phyloP scores from a whole-genome alignment of 306 rosid species.

The Elaeagnus macrophylla region DNA sequence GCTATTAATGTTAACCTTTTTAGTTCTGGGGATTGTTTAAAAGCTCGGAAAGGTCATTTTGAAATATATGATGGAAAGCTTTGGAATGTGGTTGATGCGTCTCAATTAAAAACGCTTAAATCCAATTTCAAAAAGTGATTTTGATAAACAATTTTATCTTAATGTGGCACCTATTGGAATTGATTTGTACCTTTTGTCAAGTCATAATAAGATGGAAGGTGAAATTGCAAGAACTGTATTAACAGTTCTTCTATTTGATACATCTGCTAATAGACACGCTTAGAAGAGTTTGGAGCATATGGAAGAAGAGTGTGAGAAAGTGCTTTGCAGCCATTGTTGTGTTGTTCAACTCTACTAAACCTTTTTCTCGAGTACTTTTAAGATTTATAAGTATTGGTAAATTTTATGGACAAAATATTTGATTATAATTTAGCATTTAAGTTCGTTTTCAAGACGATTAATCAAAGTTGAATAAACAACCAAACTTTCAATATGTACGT shows the following conservation, averaged over 20 bases:
- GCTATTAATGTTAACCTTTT: constrained; percentile 17
- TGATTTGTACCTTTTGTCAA: constrained; percentile 18
- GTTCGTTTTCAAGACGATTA: no score
- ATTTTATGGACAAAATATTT: no score
- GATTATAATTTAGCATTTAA: no score
- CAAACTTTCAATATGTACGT: no score
- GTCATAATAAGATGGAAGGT: constrained; percentile 9
- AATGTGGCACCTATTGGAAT: constrained; percentile 25
- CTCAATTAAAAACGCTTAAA: constrained; percentile 10
- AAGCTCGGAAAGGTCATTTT: constrained; percentile 28
- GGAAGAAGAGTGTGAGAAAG: constrained; percentile 18
- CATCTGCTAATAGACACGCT: background rate
- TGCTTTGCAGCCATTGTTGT: constrained; percentile 26
- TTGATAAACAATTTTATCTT: constrained; percentile 6
- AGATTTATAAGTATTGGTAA: no score
- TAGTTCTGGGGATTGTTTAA: constrained; percentile 26
- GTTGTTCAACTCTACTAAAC: no score
- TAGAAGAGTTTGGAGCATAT: constrained; percentile 26
- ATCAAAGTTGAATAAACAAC: no score
- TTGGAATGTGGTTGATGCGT: constrained; percentile 30
- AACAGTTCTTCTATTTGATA: constrained; percentile 24
- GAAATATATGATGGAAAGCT: constrained; percentile 21
- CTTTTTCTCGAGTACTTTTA: no score
- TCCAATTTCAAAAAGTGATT: background rate
- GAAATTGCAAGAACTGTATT: constrained; percentile 10